Evolutionary conservation across 2,329 filamentous ascomycete species (phyloP), one percentile per base, ranked within the genome.

Genomic region (Kalaharituber pfeilii): DNA sequence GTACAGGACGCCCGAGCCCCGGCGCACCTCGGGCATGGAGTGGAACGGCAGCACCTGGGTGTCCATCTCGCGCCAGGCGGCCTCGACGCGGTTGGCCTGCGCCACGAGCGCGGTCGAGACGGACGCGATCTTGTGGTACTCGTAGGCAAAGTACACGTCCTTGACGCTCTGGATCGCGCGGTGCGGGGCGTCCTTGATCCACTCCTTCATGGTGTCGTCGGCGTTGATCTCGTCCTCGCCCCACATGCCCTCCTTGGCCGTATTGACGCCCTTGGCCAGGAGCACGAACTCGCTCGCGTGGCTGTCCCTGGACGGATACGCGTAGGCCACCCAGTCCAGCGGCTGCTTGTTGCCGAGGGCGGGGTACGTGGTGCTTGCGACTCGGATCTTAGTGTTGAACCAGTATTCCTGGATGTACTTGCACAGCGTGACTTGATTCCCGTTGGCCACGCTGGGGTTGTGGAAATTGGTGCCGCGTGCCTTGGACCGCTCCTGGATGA

Each of bases 41-140:
- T 59, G 56, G 4, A 44, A 33, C 7, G 42, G 56, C 56, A 59
- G 33, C 25, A 59, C 15, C 22, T 33, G 49, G 3, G 36, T 42
- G 50, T 59, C 56, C 39, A 59, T 56, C 27, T 33, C 26, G 51
- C 54, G 28, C 9, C 57, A 56, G 28, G 58, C 30, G 39, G 29
- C 47, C 33, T 54, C 57, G 33, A 58, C 51, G 13, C 56, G 47
- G 3, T 52, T 25, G 52, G 29, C 53, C 45, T 58, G 56, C 22
- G 45, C 20, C 25, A 39, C 26, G 18, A 59, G 49, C 26, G 50
- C 20, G 15, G 18, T 27, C n/a, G 15, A 2, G 5, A 51, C 11
- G 30, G 30, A 22, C 11, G 42, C 8, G 52, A 30, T 42, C 25
- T 30, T 53, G 8, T 53, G 52, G 44, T 53, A 53, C 5, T 22